Evolutionary conservation across 805 yeast species (phyloP).

Genomic region (Clavispora vitiphila): DNA sequence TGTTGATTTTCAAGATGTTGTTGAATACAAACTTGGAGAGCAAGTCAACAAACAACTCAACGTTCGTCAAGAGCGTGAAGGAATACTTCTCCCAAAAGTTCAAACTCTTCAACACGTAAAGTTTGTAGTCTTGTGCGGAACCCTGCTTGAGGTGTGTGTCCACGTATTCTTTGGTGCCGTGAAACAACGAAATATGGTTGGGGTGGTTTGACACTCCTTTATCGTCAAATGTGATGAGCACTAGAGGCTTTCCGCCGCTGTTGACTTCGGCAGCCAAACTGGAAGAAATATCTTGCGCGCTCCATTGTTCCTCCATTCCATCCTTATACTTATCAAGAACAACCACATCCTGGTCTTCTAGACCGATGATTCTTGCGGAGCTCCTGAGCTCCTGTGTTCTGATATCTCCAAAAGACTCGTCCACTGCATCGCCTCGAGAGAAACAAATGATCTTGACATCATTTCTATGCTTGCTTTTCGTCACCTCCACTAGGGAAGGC

Average conservation of each 20-base stretch:
- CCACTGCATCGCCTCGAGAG: conserved; percentile 63
- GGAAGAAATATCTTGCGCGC: conserved; percentile 33
- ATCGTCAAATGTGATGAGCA: conserved; percentile 74
- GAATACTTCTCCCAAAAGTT: conserved; percentile 47
- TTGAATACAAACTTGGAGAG: conserved; percentile 28
- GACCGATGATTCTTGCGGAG: conserved; percentile 53
- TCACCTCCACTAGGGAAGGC: conserved; percentile 59
- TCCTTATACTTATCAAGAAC: conserved; percentile 52
- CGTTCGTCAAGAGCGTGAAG: conserved; percentile 39
- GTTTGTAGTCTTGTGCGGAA: conserved; percentile 6
- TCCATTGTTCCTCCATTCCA: conserved; percentile 68
- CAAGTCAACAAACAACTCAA: conserved; percentile 34
- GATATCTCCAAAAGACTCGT: conserved; percentile 62
- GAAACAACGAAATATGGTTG: conserved; percentile 69
- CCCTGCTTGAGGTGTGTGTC: conserved; percentile 9
- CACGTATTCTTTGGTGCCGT: conserved; percentile 42
- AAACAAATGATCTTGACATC: conserved; percentile 59
- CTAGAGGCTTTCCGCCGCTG: conserved; percentile 16
- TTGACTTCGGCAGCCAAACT: conserved; percentile 28
- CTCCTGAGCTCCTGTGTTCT: conserved; percentile 56
- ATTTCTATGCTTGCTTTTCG: conserved; percentile 45
- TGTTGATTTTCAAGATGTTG: conserved; percentile 27
- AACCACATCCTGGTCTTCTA: conserved; percentile 36
- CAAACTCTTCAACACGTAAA: conserved; percentile 31
- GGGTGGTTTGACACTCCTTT: conserved; percentile 80